Percentiles rank a stretch among this genome's conserved stretches.
Evolutionary conservation across 2,329 filamentous ascomycete genomes (phyloP).

Genomic region (Dactylellina sp.): DNA sequence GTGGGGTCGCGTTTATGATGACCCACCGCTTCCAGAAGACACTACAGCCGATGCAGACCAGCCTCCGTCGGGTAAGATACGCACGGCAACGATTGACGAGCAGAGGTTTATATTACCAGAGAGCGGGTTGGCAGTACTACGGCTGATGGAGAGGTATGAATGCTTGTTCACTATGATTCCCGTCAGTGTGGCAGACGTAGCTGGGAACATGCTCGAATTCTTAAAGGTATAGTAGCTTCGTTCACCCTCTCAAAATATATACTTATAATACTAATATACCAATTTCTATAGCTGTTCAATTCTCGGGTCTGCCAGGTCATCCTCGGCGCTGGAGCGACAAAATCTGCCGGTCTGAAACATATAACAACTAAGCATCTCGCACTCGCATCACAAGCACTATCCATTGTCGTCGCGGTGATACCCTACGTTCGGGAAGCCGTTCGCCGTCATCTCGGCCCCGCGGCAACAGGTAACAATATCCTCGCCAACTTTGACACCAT

Average conservation of each 20-base stretch:
- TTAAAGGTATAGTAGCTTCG: slow-evolving; percentile 56
- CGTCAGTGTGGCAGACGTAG: slow-evolving; percentile 86
- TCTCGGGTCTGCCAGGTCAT: slow-evolving; percentile 96
- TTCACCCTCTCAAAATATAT: neutral
- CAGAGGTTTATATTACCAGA: slow-evolving; percentile 87
- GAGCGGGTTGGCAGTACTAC: slow-evolving; percentile 83
- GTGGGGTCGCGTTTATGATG: slow-evolving; percentile 62
- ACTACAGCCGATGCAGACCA: slow-evolving; percentile 28
- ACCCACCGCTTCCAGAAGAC: slow-evolving; percentile 53
- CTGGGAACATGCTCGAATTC: slow-evolving; percentile 82
- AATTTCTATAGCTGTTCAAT: slow-evolving; percentile 82
- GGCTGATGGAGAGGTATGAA: slow-evolving; percentile 83
- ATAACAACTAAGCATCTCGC: slow-evolving; percentile 97
- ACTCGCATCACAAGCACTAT: slow-evolving; percentile 86
- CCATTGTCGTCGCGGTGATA: slow-evolving; percentile 86
- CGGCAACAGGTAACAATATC: slow-evolving; percentile 67
- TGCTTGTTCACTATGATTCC: slow-evolving; percentile 86
- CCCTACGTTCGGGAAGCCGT: slow-evolving; percentile 93
- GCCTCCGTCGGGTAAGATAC: slow-evolving; percentile 68
- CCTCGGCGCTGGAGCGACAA: slow-evolving; percentile 89
- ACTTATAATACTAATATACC: slow-evolving; percentile 30
- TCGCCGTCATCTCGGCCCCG: slow-evolving; percentile 74
- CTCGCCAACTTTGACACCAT: slow-evolving; percentile 91
- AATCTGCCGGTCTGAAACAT: slow-evolving; percentile 89
- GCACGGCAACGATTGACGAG: slow-evolving; percentile 81